Base-by-base conservation (phyloP, 2,329 filamentous ascomycete species). In the Penicillium frequentans region DNA sequence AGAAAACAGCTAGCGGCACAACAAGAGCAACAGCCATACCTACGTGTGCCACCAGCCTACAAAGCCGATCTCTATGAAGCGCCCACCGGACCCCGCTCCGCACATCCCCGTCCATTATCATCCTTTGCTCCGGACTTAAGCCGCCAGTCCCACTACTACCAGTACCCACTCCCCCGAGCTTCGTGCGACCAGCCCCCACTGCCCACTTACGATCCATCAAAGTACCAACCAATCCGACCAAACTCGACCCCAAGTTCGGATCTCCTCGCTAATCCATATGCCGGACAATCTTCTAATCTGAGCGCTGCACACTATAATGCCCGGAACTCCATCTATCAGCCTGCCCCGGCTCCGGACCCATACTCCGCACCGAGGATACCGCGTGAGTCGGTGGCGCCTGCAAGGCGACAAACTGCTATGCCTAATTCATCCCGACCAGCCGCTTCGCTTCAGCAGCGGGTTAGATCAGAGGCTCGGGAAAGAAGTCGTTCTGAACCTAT, bases 201-300 rank as follows among this genome's bases (percentile, higher is more conserved):
- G 14, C 68, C 72, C 26, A 61, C 65, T 23, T 75, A 75, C 55
- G 69, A 75, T 46, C 73, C 73, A 1, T 74, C 72, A 16, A 64
- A 61, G 37, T 75, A 74, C 51, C 62, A 64, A 37, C 61, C 65
- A 16, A 57, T 62, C 16, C 55, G 57, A 14, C 60, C 63, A 13
- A 59, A 51, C 0, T 62, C 62, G 7, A 60, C 52, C n/a, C 48
- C 58, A 10, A 56, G 31, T 19, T 48, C 54, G 23, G 55, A 57
- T 45, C 45, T 29, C 24, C 58, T 51, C 43, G 46, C 26, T 39
- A 27, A 61, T 47, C 43, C 26, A 2, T 52, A 53, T 27, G 49
- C 59, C 53, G 53, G 51, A 14, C 64, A 60, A 37, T 57, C 64
- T 37, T 67, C 64, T 33, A 60, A 62, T 14, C 31, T 67, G 43